Percentiles rank a stretch among this genome's conserved stretches.
phyloP scores from a whole-genome alignment of 352 stramenopile species.

The Elongisporangium prolatum region DNA sequence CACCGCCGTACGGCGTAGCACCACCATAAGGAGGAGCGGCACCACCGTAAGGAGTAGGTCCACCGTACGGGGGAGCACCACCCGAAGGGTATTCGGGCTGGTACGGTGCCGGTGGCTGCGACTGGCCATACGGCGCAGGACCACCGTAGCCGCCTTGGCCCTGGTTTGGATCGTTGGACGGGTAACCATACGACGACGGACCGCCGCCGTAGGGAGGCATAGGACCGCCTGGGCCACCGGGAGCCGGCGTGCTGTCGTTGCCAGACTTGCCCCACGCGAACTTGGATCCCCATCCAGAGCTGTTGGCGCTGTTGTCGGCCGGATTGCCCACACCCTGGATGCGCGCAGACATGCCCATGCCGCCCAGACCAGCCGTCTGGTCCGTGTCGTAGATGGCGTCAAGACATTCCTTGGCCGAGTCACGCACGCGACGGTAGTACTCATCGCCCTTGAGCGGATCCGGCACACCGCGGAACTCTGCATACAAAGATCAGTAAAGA shows the following conservation, averaged over 20 bases:
- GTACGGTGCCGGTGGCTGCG: slow-evolving; percentile 23
- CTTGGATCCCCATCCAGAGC: slow-evolving; percentile 68
- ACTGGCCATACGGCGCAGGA: slow-evolving; percentile 38
- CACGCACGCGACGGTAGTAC: slow-evolving; percentile 89
- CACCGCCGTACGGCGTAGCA: slow-evolving; percentile 10
- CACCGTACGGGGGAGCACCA: slow-evolving; percentile 25
- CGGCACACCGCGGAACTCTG: slow-evolving; percentile 87
- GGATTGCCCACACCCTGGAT: slow-evolving; percentile 78
- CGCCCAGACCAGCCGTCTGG: slow-evolving; percentile 47
- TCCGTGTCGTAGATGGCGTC: slow-evolving; percentile 94
- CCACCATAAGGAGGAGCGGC: slow-evolving; percentile 22
- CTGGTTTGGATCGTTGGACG: slow-evolving; percentile 29
- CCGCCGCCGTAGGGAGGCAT: slow-evolving; percentile 40
- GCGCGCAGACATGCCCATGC: slow-evolving; percentile 77
- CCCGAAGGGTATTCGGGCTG: slow-evolving; percentile 44
- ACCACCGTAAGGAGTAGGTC: slow-evolving; percentile 20
- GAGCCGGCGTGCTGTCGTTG: slow-evolving; percentile 46
- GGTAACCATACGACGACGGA: slow-evolving; percentile 40
- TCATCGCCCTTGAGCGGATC: slow-evolving; percentile 94
- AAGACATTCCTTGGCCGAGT: slow-evolving; percentile 92
- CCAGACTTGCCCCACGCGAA: slow-evolving; percentile 61
- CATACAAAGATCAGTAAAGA: slow-evolving; percentile 3
- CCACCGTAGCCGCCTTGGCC: slow-evolving; percentile 43
- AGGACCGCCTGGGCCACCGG: slow-evolving; percentile 46
- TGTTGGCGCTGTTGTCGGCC: slow-evolving; percentile 27